A percentile compares a stretch with the other conserved stretches of the same genome.
These are phyloP conservation scores for Westerdykella ornata DNA, from an alignment of 2,329 filamentous ascomycete genomes.

Conservation along the genomic window DNA sequence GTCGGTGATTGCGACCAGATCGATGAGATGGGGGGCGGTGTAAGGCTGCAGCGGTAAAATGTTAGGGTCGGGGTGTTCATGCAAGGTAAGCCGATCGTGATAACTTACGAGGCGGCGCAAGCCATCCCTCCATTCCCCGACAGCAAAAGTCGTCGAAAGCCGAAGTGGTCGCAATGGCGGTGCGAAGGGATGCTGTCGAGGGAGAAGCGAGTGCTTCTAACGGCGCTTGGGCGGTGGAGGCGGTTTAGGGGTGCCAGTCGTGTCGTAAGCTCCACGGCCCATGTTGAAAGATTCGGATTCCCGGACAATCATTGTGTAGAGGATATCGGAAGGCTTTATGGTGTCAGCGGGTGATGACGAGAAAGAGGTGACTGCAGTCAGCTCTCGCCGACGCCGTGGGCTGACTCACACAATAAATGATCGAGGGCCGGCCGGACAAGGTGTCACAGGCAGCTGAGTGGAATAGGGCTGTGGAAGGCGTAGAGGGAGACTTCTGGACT, in stretches of 20 bases:
- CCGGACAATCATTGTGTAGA: constrained; percentile 39
- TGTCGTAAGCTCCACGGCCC: constrained; percentile 46
- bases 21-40: constrained; percentile 8
- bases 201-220: constrained; percentile 16
- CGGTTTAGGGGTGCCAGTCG: constrained; percentile 45
- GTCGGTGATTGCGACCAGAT: constrained; percentile 7
- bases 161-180: constrained; percentile 1
- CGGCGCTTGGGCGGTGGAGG: constrained; percentile 37
- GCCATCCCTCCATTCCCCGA: constrained; percentile 27
- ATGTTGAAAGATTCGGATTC: constrained; percentile 41
- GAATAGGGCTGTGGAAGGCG: constrained; percentile 10
- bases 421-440: constrained; percentile 8
- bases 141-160: constrained; percentile 6
- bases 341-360: constrained; percentile 20
- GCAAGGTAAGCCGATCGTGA: constrained; percentile 23
- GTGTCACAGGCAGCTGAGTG: constrained; percentile 22
- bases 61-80: constrained; percentile 22
- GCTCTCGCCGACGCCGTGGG: constrained; percentile 5
- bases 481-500: constrained; percentile 17
- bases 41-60: constrained; percentile 18
- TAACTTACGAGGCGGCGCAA: constrained; percentile 30
- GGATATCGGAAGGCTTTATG: constrained; percentile 24
- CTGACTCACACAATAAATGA: constrained; percentile 16
- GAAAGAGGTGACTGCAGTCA: constrained; percentile 7
- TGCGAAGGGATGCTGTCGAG: constrained; percentile 4